A percentile compares a stretch with the other conserved stretches of the same genome.
Conservation (phyloP, 2,329 filamentous ascomycete genomes). For the Fusarium compactum region DNA sequence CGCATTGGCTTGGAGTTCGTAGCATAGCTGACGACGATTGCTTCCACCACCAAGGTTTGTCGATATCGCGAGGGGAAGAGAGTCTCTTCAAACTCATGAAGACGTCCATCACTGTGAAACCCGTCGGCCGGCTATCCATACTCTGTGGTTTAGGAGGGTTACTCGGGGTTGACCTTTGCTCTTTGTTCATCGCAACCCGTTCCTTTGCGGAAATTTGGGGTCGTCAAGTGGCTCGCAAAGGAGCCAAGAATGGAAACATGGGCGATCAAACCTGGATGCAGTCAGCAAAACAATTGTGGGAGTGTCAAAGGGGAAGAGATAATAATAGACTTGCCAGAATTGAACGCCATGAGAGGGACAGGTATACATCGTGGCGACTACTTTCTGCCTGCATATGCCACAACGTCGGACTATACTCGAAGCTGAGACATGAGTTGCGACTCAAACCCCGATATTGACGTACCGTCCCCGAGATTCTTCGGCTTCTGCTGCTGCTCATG, state of each 20-base stretch:
- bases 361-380: slow-evolving; percentile 16
- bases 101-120: slow-evolving; percentile 30
- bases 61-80: slow-evolving; percentile 14
- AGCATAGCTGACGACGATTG: slow-evolving; percentile 28
- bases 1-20: slow-evolving; percentile 8
- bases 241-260: slow-evolving; percentile 15
- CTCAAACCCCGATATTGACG: slow-evolving; percentile 3
- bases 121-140: slow-evolving; percentile 13
- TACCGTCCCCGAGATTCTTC: slow-evolving; percentile 32
- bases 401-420: slow-evolving; percentile 27
- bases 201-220: background rate
- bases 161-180: slow-evolving; percentile 3
- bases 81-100: background rate
- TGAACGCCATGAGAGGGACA: slow-evolving; percentile 16
- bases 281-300: slow-evolving; percentile 9
- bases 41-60: slow-evolving; percentile 12
- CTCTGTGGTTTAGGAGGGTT: slow-evolving; percentile 1
- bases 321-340: slow-evolving; percentile 26
- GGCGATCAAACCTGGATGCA: slow-evolving; percentile 15
- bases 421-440: slow-evolving; percentile 26
- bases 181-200: background rate
- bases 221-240: background rate
- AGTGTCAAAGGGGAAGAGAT: background rate
- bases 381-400: slow-evolving; percentile 16
- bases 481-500: slow-evolving; percentile 12